Conservation (phyloP, 2,329 filamentous ascomycete species). For the Xylaria sp. region DNA sequence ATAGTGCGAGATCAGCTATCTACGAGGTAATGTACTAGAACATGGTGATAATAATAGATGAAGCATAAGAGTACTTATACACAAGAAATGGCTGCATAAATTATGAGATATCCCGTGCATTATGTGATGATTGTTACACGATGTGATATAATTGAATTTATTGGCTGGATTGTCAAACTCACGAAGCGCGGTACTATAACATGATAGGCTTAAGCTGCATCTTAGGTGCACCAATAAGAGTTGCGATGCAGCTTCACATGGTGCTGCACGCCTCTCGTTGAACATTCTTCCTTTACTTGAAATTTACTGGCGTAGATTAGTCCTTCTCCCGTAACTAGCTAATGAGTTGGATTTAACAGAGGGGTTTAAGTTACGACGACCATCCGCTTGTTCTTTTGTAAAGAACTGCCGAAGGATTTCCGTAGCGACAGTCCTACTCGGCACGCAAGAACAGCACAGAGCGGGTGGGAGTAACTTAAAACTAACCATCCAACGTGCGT, state of each 20-base stretch:
- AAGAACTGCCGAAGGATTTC: conserved; percentile 24
- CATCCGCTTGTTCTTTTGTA: not conserved
- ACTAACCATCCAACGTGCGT: not conserved
- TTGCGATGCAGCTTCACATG: conserved; percentile 21
- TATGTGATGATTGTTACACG: not conserved
- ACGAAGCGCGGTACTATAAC: conserved; percentile 4
- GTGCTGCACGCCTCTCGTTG: conserved; percentile 4
- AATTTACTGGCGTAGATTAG: not conserved
- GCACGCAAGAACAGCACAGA: conserved; percentile 10
- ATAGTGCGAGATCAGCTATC: conserved; percentile 17
- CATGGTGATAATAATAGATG: conserved; percentile 13
- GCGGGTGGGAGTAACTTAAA: conserved; percentile 7
- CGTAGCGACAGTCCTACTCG: not conserved
- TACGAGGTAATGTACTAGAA: not conserved
- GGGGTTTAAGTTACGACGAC: not conserved
- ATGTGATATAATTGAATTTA: not conserved
- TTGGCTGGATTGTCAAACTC: not conserved
- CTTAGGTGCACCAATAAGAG: conserved; percentile 21
- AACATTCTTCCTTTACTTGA: conserved; percentile 10
- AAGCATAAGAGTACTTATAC: not conserved
- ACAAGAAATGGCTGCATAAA: conserved; percentile 3
- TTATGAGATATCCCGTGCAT: not conserved
- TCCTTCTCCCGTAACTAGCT: not conserved
- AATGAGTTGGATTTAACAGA: conserved; percentile 4
- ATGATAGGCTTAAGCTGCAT: conserved; percentile 16